Evolutionary conservation across 208 protist genomes (phyloP), one percentile per base, ranked within the genome.

Genomic region (Crithidia thermophila): DNA sequence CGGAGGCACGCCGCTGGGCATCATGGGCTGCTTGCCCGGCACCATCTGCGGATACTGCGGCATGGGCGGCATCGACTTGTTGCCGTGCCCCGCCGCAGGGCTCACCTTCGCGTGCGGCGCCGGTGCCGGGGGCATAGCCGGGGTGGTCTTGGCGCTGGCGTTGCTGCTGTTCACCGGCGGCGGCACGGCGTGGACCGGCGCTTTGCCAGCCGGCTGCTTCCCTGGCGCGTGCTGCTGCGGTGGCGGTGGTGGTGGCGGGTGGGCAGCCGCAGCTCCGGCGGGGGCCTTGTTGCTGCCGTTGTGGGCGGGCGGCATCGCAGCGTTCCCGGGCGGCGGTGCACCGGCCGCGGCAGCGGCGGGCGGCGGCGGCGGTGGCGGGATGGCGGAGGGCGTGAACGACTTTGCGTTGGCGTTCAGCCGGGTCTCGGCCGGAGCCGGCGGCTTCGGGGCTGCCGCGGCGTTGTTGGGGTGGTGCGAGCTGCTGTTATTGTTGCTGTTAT

Each of bases 321-420:
- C 14, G 20, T 25, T 33, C 42, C 37, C 50, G 18, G 64, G 49
- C 23, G 27, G 30, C 0, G 25, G 28, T 42, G 51, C 40, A 10
- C 36, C 21, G 4, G 58, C 14, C 33, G 58, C 36, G 11, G 39
- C 37, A 1, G 13, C 20, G 27, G 37, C 45, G 18, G 31, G 45
- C 31, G 47, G 27, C 39, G 27, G 45, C 25, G 56, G 23, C 37
- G 13, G 43, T 31, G 62, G 69, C 31, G 53, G 53, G 4, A 4
- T 37, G 14, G 59, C 49, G 33, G 72, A 13, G 13, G 79, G 84
- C 1, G 78, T 87, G 42, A 90, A 90, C 8, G 82, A 78, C 63
- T 87, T 83, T 0, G 87, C 81, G 31, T 90, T 85, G 2, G 70
- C 81, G 62, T 90, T 90, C 31, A 93, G 72, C 39, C 66, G 75